Base-by-base conservation (phyloP, 129 eudicot species). In the Escallonia herrerae region DNA sequence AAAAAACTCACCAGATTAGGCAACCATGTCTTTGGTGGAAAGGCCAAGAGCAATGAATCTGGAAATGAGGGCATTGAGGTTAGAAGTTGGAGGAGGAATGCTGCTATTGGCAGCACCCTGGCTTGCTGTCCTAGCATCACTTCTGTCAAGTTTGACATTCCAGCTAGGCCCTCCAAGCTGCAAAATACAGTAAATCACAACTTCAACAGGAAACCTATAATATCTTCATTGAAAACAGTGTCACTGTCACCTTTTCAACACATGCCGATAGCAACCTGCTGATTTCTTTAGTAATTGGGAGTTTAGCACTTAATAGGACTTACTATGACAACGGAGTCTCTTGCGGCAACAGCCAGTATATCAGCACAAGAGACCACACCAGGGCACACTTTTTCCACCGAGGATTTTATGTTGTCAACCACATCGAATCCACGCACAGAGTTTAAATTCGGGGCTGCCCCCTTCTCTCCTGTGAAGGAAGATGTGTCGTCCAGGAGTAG, bases 291-390 rank as follows among this genome's bases (percentile, higher is more conserved):
- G 33, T 22, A 22, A 22, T 22, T 22, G 33, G 33, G 33, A 22
- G 33, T 0, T 22, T 22, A 22, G 4, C 14, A 15, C 8, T 10
- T 12, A 42, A 45, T 44, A 15, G 68, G 51, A 66, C 86, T 83
- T 78, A 90, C 97, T 4, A 65, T 81, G 48, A 11, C 59, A 42
- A 86, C 95, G 0, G 95, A 83, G 73, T 90, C 97, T 42, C 95
- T 78, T 41, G 97, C 84, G 5, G 80, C 79, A 67, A 90, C 65
- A n/a, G 97, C 84, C 8, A 90, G 53, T 43, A 90, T 68, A 68
- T 90, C 97, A 38, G 97, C 97, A 22, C 97, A 90, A 2, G 97
- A 90, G 67, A 90, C 95, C 0, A 86, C 86, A 9, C 90, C 95
- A 3, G 97, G 97, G 67, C 97, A 89, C 33, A 66, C 95, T 56